Base-by-base conservation (phyloP, 495 filamentous ascomycete species). In the Aspergillus sclerotiicarbonarius region DNA sequence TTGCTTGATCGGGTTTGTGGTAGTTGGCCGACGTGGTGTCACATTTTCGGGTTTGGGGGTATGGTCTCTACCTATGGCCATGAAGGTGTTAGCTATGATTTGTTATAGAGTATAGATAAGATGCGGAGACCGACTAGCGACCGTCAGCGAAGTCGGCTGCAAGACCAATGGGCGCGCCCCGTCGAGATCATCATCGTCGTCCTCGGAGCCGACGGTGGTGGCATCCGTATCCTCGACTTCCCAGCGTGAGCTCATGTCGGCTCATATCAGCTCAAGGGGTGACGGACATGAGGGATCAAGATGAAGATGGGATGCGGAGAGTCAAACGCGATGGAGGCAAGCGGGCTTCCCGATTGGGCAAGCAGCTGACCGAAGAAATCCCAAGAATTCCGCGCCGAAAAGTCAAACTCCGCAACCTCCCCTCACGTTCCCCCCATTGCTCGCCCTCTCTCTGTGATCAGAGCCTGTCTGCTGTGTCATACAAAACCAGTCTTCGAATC, bases 131-230 rank as follows among this genome's bases (percentile, higher is more conserved):
- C 13, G 30, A 52, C 49, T 45, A 54, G 50, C 67, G 53, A 66
- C 61, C 50, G n/a, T 41, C 49, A 30, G 18, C 47, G 33, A 51
- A 2, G 59, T 32, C 2, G 57, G 39, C 12, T 54, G 51, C 41
- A 41, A n/a, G 53, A 16, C 51, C 51, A 51, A 52, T 54, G 69
- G 66, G 20, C 54, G 58, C 44, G 71, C 67, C 48, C 60, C 56
- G 51, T 77, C 69, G 33, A 76, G 57, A 56, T 78, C 76, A 47
- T 80, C 76, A 51, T 79, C 74, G 45, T 71, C 72, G 10, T 79
- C 74, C 41, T 71, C 72, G 10, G 69, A 71, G 58, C 69, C 66
- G 47, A 72, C 56, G 0, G 56, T 65, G n/a, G 67, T 69, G 21
- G 62, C 57, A 51, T 74, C 71, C 4, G 60, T 53, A 8, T 57